Conservation (phyloP, 805 yeast genomes). For the Pichia ethanolica region DNA sequence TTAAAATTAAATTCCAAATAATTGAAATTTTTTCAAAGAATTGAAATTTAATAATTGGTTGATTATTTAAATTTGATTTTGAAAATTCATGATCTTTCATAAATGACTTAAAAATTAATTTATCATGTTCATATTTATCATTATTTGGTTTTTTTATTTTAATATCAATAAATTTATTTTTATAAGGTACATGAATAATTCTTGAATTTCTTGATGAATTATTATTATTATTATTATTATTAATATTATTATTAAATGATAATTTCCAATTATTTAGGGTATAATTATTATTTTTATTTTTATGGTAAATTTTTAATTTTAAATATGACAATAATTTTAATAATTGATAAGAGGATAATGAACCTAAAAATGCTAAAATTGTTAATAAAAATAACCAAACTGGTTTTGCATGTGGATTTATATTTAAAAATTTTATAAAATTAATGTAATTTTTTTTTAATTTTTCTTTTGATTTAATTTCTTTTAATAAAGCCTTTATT, state of each 20-base stretch:
- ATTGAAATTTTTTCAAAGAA: conserved; percentile 68
- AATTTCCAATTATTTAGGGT: no score
- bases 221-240: no score
- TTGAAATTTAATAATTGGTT: conserved; percentile 36
- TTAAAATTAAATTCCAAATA: conserved; percentile 63
- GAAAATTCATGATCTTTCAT: conserved; percentile 23
- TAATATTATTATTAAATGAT: no score
- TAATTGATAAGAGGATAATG: conserved; percentile 19
- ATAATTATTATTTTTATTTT: no score
- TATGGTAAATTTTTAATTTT: no score
- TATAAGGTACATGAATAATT: conserved; percentile 41
- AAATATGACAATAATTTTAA: conserved; percentile 20
- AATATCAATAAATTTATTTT: conserved; percentile 32
- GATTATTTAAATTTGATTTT: background rate
- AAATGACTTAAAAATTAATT: conserved; percentile 43
- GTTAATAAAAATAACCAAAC: conserved; percentile 27
- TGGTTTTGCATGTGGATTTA: conserved; percentile 26
- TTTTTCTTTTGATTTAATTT: conserved; percentile 2
- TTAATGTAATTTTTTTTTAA: conserved; percentile 13
- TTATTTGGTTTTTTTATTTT: conserved; percentile 36
- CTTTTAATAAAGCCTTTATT: background rate
- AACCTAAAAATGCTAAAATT: conserved; percentile 18
- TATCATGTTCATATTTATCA: conserved; percentile 50
- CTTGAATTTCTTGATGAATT: conserved; percentile 16
- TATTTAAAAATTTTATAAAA: conserved; percentile 17